Evolutionary conservation across 257 asterid genomes (phyloP), one percentile per base, ranked within the genome.

Genomic region (Gardenia jasminoides): DNA sequence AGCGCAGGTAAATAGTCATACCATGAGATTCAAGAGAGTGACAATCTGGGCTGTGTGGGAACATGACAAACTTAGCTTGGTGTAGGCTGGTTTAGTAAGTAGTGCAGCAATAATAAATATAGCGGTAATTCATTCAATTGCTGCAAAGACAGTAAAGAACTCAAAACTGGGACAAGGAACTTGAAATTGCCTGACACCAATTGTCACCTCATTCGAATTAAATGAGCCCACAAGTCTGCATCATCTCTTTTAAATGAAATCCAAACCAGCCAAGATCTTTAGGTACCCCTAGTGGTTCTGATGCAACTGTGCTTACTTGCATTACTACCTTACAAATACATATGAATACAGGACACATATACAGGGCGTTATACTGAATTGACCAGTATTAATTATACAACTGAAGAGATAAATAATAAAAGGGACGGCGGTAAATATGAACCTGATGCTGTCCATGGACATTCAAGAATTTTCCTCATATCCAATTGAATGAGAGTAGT

Each of bases 171-270:
- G 67, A 22, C 58, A 66, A 24, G 12, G 13, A 19, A 46, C 22
- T 61, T 54, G 17, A 72, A 81, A 72, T 75, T 75, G n/a, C 26
- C 66, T 46, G 76, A 41, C 76, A 52, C 17, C 24, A 11, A 10
- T 52, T 36, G 79, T 74, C 75, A 66, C 75, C 72, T 68, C 80
- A 54, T 58, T 68, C 76, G 85, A 73, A 72, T 71, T 61, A 48
- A 76, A 81, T 39, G 78, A 20, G n/a, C 70, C 72, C 74, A 80
- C 80, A 75, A 70, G 44, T 73, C 64, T 74, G 61, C 41, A 48
- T 13, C 6, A 31, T 67, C 75, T n/a, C 50, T 4, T 70, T 33
- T 24, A 36, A 36, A 36, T 22, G 4, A 44, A 76, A 39, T 30
- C 56, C 61, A 71, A 70, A 30, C 73, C 61, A 70, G 46, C 41